Evolutionary conservation across 768 basidiomycete genomes (phyloP).

Genomic region (Lactarius akahatsu): DNA sequence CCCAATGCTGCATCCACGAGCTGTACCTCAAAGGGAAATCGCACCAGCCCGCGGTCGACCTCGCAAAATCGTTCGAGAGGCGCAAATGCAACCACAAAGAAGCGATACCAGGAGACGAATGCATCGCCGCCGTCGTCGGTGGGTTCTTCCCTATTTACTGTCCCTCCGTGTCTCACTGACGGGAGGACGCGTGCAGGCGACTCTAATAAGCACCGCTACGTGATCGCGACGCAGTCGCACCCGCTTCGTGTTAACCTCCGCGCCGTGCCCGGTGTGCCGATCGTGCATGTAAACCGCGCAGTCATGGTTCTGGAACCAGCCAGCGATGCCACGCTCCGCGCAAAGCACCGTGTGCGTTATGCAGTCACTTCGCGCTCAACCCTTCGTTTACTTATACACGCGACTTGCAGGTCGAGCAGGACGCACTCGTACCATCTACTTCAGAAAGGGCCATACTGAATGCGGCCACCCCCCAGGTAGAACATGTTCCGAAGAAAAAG

Average conservation of each 20-base stretch:
- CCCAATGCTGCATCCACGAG: constrained; percentile 95
- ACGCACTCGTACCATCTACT: constrained; percentile 51
- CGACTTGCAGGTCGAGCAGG: constrained; percentile 56
- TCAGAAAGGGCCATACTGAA: constrained; percentile 50
- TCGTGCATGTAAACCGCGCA: constrained; percentile 87
- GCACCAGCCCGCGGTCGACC: constrained; percentile 74
- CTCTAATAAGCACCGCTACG: constrained; percentile 90
- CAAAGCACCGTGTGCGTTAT: constrained; percentile 58
- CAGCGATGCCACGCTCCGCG: constrained; percentile 68
- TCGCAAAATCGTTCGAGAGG: constrained; percentile 92
- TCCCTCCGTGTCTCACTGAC: neutral
- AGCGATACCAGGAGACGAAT: constrained; percentile 81
- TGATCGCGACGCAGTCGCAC: constrained; percentile 81
- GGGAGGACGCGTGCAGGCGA: constrained; percentile 47
- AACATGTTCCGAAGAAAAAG: constrained; percentile 51
- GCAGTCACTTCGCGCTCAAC: neutral
- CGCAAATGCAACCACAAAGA: constrained; percentile 94
- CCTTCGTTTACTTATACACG: constrained; percentile 7
- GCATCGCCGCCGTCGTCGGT: constrained; percentile 82
- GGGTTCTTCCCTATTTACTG: constrained; percentile 30
- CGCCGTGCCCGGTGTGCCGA: constrained; percentile 76
- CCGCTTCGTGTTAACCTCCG: constrained; percentile 69
- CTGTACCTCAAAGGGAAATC: constrained; percentile 80
- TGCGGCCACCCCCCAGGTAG: constrained; percentile 35
- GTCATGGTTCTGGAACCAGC: constrained; percentile 94